phyloP scores from a whole-genome alignment of 495 filamentous ascomycete species.

The Articulospora tetracladia region DNA sequence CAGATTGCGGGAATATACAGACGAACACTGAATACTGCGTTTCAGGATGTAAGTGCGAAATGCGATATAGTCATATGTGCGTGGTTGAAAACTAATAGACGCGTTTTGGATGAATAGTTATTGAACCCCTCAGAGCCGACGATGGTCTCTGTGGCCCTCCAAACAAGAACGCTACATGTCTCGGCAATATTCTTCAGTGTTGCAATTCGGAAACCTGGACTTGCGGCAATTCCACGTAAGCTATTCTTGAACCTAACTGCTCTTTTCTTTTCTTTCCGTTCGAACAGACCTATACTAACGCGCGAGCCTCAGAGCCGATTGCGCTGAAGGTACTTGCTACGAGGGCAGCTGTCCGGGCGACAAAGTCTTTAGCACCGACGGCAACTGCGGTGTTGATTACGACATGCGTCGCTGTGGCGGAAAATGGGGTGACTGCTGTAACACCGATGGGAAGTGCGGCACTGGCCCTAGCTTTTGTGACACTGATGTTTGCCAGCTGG shows the following conservation, averaged over 20 bases:
- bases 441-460: constrained; percentile 25
- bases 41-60: constrained; percentile 22
- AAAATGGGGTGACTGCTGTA: constrained; percentile 31
- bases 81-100: too few species aligned
- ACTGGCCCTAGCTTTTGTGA: constrained; percentile 21
- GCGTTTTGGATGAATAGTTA: neutral
- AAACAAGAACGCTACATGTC: constrained; percentile 30
- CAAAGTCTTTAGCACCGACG: constrained; percentile 22
- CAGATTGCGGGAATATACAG: constrained; percentile 24
- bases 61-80: too few species aligned
- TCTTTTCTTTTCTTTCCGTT: neutral
- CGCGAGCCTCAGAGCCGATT: constrained; percentile 22
- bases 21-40: constrained; percentile 27
- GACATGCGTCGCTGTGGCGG: constrained; percentile 20
- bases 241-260: neutral
- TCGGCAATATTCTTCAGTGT: constrained; percentile 11
- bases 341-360: constrained; percentile 27
- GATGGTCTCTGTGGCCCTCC: constrained; percentile 27
- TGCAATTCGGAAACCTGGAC: constrained; percentile 21
- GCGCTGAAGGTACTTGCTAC: constrained; percentile 29
- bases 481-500: constrained; percentile 8
- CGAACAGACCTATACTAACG: neutral
- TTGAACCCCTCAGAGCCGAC: constrained; percentile 24
- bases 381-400: constrained; percentile 25
- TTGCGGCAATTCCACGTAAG: constrained; percentile 25